Evolutionary conservation across 1,139 yeast species (phyloP).

Genomic region (Candida tunisiensis): DNA sequence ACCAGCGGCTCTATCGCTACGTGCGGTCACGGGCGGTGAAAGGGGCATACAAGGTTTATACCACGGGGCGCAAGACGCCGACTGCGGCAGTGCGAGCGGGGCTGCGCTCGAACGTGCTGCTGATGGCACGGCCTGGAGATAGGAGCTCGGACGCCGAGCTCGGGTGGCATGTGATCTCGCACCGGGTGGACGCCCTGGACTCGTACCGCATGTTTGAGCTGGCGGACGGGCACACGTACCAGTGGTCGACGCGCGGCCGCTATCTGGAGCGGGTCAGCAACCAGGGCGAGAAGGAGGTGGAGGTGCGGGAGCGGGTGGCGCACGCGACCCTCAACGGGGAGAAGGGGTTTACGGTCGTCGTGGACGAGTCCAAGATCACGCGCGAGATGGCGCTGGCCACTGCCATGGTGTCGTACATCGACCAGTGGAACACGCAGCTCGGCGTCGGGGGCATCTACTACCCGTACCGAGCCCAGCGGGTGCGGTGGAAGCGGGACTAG

Average conservation of each 20-base stretch:
- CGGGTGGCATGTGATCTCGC: conserved; percentile 48
- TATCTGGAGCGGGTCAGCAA: conserved; percentile 39
- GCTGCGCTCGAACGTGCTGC: conserved; percentile 35
- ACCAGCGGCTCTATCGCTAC: conserved; percentile 31
- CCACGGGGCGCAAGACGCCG: conserved; percentile 35
- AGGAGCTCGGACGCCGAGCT: conserved; percentile 34
- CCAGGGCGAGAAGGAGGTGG: conserved; percentile 44
- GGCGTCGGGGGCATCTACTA: conserved; percentile 47
- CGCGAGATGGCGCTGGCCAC: conserved; percentile 40
- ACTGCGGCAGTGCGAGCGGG: conserved; percentile 46
- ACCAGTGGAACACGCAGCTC: conserved; percentile 47
- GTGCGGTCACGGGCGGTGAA: conserved; percentile 44
- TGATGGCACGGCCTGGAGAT: conserved; percentile 25
- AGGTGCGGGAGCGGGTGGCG: conserved; percentile 42
- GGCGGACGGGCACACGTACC: conserved; percentile 41
- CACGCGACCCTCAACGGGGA: conserved; percentile 20
- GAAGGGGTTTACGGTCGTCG: conserved; percentile 33
- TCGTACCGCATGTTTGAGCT: conserved; percentile 40
- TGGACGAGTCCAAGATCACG: conserved; percentile 37
- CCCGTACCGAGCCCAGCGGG: conserved; percentile 32
- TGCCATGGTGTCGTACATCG: conserved; percentile 42
- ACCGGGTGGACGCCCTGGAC: conserved; percentile 45
- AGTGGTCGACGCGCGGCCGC: conserved; percentile 46
- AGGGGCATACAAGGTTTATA: conserved; percentile 44
- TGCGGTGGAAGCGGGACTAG: conserved; percentile 44